These are phyloP conservation scores for Oenanthe javanica DNA, from an alignment of 140 eudicot species.

Conservation along the genomic window DNA sequence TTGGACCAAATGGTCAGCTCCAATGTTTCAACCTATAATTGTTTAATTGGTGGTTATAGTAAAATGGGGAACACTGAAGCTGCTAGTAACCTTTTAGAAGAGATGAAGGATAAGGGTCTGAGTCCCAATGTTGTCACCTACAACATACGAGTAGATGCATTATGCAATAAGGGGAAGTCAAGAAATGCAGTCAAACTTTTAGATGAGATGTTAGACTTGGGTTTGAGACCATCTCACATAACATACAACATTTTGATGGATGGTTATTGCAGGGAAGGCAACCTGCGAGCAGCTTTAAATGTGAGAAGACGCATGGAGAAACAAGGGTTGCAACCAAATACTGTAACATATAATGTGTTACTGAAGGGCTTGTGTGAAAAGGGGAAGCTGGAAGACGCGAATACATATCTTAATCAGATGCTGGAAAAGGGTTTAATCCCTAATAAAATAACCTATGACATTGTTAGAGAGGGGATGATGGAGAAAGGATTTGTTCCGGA, in stretches of 20 bases:
- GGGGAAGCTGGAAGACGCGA: slow-evolving; percentile 73
- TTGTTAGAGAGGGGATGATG: slow-evolving; percentile 74
- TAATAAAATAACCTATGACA: slow-evolving; percentile 70
- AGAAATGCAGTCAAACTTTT: slow-evolving; percentile 55
- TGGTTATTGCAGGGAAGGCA: slow-evolving; percentile 71
- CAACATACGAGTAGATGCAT: slow-evolving; percentile 56
- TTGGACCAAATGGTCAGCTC: slow-evolving; percentile 36
- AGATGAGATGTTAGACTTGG: slow-evolving; percentile 57
- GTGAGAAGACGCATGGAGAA: slow-evolving; percentile 71
- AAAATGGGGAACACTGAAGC: slow-evolving; percentile 37
- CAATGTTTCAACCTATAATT: slow-evolving; percentile 68
- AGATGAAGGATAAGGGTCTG: slow-evolving; percentile 49
- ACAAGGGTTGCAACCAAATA: slow-evolving; percentile 63
- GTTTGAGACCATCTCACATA: slow-evolving; percentile 56
- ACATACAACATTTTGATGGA: slow-evolving; percentile 66
- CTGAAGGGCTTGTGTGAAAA: slow-evolving; percentile 72
- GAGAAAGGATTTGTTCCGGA: slow-evolving; percentile 79
- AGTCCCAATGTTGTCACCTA: slow-evolving; percentile 65
- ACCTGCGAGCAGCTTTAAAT: slow-evolving; percentile 50
- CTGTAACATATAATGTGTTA: slow-evolving; percentile 68
- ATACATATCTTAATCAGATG: slow-evolving; percentile 73
- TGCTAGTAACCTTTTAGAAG: slow-evolving; percentile 38
- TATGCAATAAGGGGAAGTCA: slow-evolving; percentile 58
- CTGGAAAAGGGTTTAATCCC: slow-evolving; percentile 86
- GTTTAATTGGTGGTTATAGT: slow-evolving; percentile 59